A percentile compares a stretch with the other conserved stretches of the same genome.
phyloP scores from a whole-genome alignment of 2,329 filamentous ascomycete genomes.

The Sporothrix inflata region DNA sequence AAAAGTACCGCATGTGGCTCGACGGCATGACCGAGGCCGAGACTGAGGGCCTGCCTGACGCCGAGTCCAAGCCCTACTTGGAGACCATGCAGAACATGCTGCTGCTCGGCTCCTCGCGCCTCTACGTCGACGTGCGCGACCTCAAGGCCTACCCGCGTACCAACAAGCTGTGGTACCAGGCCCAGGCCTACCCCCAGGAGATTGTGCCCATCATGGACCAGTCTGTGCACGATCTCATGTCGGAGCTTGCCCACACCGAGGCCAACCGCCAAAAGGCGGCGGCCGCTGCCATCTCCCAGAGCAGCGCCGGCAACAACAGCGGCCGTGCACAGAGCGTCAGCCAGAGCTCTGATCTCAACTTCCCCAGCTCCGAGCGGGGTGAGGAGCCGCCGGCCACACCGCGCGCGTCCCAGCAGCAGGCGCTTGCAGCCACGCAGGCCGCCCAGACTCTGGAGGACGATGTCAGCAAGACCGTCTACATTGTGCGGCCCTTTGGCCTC shows the following conservation, averaged over 20 bases:
- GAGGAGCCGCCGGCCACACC: conserved; percentile 53
- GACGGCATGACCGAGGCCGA: conserved; percentile 82
- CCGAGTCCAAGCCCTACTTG: conserved; percentile 80
- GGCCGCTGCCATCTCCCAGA: conserved; percentile 34
- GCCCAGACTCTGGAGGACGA: conserved; percentile 68
- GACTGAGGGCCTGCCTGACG: conserved; percentile 68
- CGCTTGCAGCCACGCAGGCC: conserved; percentile 38
- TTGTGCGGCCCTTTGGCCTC: conserved; percentile 86
- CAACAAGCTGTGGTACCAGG: conserved; percentile 91
- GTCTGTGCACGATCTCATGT: conserved; percentile 88
- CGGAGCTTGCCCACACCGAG: conserved; percentile 82
- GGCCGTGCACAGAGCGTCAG: conserved; percentile 26
- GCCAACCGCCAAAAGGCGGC: conserved; percentile 67
- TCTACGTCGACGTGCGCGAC: conserved; percentile 88
- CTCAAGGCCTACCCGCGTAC: conserved; percentile 92
- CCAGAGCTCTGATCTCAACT: conserved; percentile 73
- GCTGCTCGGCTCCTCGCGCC: conserved; percentile 76
- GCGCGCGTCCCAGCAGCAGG: conserved; percentile 46
- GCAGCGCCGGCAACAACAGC: conserved; percentile 39
- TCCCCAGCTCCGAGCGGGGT: conserved; percentile 77
- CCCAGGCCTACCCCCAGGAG: conserved; percentile 92
- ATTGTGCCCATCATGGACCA: conserved; percentile 97
- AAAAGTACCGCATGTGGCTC: conserved; percentile 90
- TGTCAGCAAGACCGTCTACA: conserved; percentile 78
- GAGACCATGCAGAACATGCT: conserved; percentile 90